These are phyloP conservation scores for Penicillium sp. DNA, from an alignment of 2,329 filamentous ascomycete genomes.

Conservation along the genomic window DNA sequence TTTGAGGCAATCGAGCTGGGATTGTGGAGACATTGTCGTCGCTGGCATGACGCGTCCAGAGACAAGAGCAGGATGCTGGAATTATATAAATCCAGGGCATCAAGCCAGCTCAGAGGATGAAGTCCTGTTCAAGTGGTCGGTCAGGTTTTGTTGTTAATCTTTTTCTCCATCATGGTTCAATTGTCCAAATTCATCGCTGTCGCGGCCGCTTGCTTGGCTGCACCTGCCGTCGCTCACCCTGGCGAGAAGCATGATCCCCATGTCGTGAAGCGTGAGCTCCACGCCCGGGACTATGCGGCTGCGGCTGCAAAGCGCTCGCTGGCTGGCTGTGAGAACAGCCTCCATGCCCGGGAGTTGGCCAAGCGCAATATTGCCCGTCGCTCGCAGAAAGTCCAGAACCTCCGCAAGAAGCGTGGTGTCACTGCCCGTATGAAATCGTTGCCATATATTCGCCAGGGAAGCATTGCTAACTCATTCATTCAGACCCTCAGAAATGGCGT, in stretches of 20 bases:
- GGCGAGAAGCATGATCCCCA: slow-evolving; percentile 33
- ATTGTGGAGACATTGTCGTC: background rate
- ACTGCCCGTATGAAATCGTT: slow-evolving; percentile 19
- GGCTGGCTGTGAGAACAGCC: slow-evolving; percentile 22
- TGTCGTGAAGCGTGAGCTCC: slow-evolving; percentile 30
- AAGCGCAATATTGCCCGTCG: slow-evolving; percentile 31
- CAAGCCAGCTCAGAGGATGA: background rate
- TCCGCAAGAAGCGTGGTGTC: slow-evolving; percentile 30
- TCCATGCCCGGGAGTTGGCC: slow-evolving; percentile 25
- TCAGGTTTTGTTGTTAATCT: background rate
- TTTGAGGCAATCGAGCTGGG: background rate
- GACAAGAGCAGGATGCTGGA: background rate
- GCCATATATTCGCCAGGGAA: background rate
- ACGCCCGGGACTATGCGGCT: slow-evolving; percentile 28
- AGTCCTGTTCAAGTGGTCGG: background rate
- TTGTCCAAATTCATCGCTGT: slow-evolving; percentile 32
- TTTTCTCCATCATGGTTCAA: slow-evolving; percentile 14
- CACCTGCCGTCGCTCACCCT: slow-evolving; percentile 30
- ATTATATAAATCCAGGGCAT: background rate
- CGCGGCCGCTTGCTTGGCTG: slow-evolving; percentile 27
- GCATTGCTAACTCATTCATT: background rate
- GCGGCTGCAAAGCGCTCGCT: slow-evolving; percentile 25
- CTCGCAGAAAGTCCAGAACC: slow-evolving; percentile 24
- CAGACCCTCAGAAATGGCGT: slow-evolving; percentile 29
- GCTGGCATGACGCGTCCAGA: background rate